Evolutionary conservation across 352 stramenopile genomes (phyloP), one percentile per base, ranked within the genome.

Genomic region (Phytophthora syringae): DNA sequence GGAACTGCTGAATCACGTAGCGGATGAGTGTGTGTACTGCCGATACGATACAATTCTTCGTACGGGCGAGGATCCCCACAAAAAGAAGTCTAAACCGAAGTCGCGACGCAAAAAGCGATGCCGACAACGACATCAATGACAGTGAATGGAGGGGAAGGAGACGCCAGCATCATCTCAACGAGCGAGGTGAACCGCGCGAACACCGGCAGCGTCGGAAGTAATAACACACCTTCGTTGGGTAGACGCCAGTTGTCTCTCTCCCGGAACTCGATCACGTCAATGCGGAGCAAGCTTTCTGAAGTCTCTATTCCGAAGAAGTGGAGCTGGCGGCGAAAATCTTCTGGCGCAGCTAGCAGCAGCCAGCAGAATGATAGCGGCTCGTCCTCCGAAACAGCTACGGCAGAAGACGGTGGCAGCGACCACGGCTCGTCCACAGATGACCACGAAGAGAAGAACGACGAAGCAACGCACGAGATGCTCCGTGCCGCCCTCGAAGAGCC

Each of bases 301-400:
- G 83, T 92, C 24, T 89, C 84, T 52, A 86, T 92, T 40, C 81
- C 84, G 6, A 92, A 89, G 67, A 71, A 89, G 24, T 77, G 70
- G 70, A 55, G 59, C 5, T 87, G 78, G 71, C 81, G 74, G 40
- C 67, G 82, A n/a, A 77, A 81, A 15, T 78, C 70, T 2, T 84
- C 67, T 20, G 54, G 68, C 11, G 37, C 56, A 30, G 58, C 72
- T 16, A 74, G 52, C 30, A 60, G 51, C n/a, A 70, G 57, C 56
- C 78, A 79, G 36, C 73, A 84, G 25, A 79, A 86, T 53, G 78
- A 89, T 44, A 85, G 77, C 28, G 57, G 74, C 6, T 91, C 82
- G 24, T 89, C 82, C 28, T 89, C 80, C 0, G 82, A 91, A 70
- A 79, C 79, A 5, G 77, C 79, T 18, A 88, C 81, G 1, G 77